phyloP scores from a whole-genome alignment of 1,284 basidiomycete genomes.

The Acaromyces ingoldii region DNA sequence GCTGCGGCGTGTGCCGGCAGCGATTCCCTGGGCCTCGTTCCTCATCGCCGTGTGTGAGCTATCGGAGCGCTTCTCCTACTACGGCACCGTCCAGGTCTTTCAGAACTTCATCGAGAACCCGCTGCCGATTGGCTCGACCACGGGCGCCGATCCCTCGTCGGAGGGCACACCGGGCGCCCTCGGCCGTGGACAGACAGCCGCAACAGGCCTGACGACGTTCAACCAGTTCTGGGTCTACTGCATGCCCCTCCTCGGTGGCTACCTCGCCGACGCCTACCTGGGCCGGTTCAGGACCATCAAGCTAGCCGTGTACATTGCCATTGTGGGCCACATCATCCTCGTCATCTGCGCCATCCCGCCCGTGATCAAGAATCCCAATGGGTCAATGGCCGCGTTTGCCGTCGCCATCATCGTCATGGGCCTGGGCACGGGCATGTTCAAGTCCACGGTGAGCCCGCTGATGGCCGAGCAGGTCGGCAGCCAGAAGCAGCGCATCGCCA shows the following conservation, averaged over 20 bases:
- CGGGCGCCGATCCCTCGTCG: constrained; percentile 21
- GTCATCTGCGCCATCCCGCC: constrained; percentile 67
- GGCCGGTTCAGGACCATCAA: constrained; percentile 56
- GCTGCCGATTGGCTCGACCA: constrained; percentile 24
- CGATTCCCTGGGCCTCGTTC: constrained; percentile 35
- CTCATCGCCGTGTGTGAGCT: constrained; percentile 47
- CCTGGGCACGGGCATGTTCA: constrained; percentile 70
- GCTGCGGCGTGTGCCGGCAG: constrained; percentile 40
- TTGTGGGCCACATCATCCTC: constrained; percentile 64
- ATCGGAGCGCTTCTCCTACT: constrained; percentile 49
- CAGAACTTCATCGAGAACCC: constrained; percentile 45
- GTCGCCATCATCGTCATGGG: constrained; percentile 48
- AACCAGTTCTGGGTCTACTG: constrained; percentile 48
- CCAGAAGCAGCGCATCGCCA: constrained; percentile 52
- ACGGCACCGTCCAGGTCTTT: constrained; percentile 29
- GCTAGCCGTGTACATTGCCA: constrained; percentile 50
- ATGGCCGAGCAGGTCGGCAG: constrained; percentile 55
- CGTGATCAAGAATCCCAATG: constrained; percentile 58
- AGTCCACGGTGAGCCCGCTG: constrained; percentile 54
- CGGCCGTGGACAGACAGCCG: constrained; percentile 38
- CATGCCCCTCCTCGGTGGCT: constrained; percentile 46
- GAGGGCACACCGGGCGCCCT: constrained; percentile 38
- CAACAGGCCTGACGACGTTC: constrained; percentile 45
- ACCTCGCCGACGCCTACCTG: constrained; percentile 52
- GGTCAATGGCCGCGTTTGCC: constrained; percentile 60